These are phyloP conservation scores for Xerocomellus chrysenteron DNA, from an alignment of 768 basidiomycete species.

Conservation along the genomic window DNA sequence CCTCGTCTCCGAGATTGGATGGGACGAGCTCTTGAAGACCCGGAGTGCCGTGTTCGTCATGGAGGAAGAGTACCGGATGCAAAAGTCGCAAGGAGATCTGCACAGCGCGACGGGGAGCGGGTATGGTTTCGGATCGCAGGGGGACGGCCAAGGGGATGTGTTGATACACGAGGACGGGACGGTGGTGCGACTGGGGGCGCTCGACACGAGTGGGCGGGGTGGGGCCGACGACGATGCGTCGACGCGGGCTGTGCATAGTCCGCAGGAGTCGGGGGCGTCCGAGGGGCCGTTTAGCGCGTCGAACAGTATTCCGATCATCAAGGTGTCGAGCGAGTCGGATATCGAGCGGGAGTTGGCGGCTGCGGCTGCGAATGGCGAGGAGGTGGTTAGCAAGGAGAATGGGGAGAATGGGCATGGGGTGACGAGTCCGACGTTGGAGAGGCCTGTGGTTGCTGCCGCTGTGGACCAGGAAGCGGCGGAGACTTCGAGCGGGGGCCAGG, in stretches of 20 bases:
- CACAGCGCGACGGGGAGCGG: conserved; percentile 32
- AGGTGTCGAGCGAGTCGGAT: conserved; percentile 72
- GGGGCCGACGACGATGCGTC: conserved; percentile 66
- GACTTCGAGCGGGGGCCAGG: conserved; percentile 38
- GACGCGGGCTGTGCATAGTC: conserved; percentile 54
- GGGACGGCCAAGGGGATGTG: conserved; percentile 18
- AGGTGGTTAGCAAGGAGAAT: conserved; percentile 24
- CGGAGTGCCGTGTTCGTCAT: conserved; percentile 97
- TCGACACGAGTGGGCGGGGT: background rate
- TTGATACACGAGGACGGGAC: conserved; percentile 69
- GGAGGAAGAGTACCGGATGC: conserved; percentile 99
- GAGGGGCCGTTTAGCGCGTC: conserved; percentile 22
- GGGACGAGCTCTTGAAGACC: conserved; percentile 97
- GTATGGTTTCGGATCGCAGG: conserved; percentile 25
- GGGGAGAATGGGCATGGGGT: conserved; percentile 17
- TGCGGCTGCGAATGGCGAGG: conserved; percentile 26
- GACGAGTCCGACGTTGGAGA: conserved; percentile 35
- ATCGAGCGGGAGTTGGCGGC: conserved; percentile 43
- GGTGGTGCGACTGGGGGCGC: conserved; percentile 29
- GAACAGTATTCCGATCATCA: conserved; percentile 62
- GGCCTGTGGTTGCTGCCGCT: conserved; percentile 44
- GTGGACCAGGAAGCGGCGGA: conserved; percentile 24
- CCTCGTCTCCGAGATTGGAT: conserved; percentile 92
- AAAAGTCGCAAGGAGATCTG: conserved; percentile 82
- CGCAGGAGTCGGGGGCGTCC: conserved; percentile 23